Percentiles rank a stretch among this genome's conserved stretches.
Evolutionary conservation across 2,329 filamentous ascomycete species (phyloP).

Genomic region (Microsporum ferrugineum): DNA sequence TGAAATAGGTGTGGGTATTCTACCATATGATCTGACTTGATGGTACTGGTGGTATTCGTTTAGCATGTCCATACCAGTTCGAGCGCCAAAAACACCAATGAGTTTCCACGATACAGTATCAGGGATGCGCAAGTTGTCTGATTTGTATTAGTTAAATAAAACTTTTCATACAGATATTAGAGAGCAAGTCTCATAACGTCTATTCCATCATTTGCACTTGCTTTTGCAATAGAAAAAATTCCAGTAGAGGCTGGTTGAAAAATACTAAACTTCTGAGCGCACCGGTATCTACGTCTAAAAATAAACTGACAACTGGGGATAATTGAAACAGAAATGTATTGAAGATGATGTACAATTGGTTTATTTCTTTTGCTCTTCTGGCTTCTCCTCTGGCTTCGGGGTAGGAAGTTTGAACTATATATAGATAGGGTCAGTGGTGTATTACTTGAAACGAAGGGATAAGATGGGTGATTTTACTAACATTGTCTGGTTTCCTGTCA

Average conservation of each 20-base stretch:
- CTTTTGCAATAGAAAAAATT: not conserved
- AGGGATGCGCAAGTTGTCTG: no score
- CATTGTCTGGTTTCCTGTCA: slow-evolving; percentile 64
- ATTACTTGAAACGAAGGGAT: not conserved
- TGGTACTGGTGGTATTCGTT: no score
- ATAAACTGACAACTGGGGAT: not conserved
- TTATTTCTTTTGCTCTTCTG: slow-evolving; percentile 88
- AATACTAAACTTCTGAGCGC: not conserved
- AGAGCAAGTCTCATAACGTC: no score
- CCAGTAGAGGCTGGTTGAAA: not conserved
- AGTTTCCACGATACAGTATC: no score
- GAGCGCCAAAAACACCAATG: no score
- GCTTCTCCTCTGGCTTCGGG: slow-evolving; percentile 86
- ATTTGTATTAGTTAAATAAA: no score
- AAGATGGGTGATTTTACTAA: slow-evolving; percentile 28
- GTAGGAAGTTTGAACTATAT: slow-evolving; percentile 79
- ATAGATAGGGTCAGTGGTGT: not conserved
- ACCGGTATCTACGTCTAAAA: not conserved
- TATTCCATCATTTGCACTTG: not conserved
- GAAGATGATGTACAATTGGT: slow-evolving; percentile 9
- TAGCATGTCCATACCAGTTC: no score
- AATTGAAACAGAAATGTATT: not conserved
- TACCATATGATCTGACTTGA: no score
- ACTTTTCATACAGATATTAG: no score
- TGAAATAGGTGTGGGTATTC: no score